Conservation (phyloP, 2,329 filamentous ascomycete genomes). For the Stachybotrys echinatus region DNA sequence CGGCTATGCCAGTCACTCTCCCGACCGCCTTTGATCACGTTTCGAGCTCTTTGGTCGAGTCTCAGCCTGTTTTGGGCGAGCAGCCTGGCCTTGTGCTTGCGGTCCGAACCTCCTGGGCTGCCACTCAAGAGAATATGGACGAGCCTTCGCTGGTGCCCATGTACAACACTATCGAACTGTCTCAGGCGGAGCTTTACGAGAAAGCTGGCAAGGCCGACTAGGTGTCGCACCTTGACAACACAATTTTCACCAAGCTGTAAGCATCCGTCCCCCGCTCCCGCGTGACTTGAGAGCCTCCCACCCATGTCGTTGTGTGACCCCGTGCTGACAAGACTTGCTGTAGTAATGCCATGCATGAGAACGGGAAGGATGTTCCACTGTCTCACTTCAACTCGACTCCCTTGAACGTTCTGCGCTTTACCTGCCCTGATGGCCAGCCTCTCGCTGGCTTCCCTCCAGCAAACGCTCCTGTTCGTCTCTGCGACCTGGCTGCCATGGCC, state of each 20-base stretch:
- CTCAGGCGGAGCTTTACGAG: too few relatives aligned
- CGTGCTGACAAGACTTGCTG: background rate
- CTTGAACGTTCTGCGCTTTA: background rate
- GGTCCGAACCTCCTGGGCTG: background rate
- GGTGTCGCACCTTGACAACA: background rate
- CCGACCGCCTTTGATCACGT: background rate
- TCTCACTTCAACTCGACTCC: background rate
- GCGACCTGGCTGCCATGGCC: background rate
- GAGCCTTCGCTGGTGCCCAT: too few relatives aligned
- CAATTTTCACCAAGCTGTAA: constrained; percentile 1
- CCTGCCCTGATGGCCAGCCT: background rate
- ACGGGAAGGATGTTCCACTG: background rate
- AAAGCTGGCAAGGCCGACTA: background rate
- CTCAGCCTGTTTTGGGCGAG: background rate
- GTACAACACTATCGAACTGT: too few relatives aligned
- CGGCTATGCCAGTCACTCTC: background rate
- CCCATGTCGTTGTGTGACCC: background rate
- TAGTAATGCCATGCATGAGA: background rate
- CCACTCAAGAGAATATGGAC: too few relatives aligned
- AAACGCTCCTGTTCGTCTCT: background rate
- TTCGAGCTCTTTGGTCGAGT: background rate
- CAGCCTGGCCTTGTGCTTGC: background rate
- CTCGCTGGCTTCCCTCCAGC: background rate
- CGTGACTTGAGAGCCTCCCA: background rate
- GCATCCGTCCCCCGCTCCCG: background rate